Percentiles rank a stretch among this genome's conserved stretches.
phyloP scores from a whole-genome alignment of 179 eudicot species.

The Spinacia oleracea region DNA sequence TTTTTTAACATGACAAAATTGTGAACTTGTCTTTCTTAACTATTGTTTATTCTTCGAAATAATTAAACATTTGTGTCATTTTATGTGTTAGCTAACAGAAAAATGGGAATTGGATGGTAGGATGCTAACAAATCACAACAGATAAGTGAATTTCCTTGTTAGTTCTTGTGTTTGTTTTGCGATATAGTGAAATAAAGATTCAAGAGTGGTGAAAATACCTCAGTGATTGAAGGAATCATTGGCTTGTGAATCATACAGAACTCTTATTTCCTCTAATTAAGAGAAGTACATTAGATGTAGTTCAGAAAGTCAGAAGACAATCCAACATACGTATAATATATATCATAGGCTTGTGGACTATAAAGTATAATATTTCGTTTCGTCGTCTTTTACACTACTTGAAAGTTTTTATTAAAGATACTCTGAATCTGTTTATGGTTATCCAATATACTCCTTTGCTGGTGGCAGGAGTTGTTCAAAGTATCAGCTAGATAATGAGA shows the following conservation, averaged over 20 bases:
- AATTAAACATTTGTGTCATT: too few relatives aligned
- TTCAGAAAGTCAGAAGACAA: conserved; percentile 42
- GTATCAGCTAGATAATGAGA: conserved; percentile 51
- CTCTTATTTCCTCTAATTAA: conserved; percentile 31
- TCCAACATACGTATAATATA: conserved; percentile 26
- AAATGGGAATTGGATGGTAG: too few relatives aligned
- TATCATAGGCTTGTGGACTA: conserved; percentile 36
- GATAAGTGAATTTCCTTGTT: too few relatives aligned
- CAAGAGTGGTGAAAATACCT: conserved; percentile 37
- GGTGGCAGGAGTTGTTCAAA: conserved; percentile 42
- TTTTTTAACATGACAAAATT: background rate
- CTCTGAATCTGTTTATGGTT: conserved; percentile 47
- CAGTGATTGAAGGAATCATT: conserved; percentile 53
- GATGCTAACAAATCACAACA: too few relatives aligned
- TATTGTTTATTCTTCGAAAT: too few relatives aligned
- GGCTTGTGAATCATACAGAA: conserved; percentile 55
- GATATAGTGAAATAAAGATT: background rate
- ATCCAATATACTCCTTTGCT: too few relatives aligned
- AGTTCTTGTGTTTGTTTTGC: background rate
- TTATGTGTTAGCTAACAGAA: too few relatives aligned
- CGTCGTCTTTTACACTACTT: conserved; percentile 29
- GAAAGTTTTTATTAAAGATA: conserved; percentile 36
- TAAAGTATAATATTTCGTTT: conserved; percentile 14
- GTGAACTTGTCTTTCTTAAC: background rate
- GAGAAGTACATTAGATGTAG: conserved; percentile 13